Base-by-base conservation (phyloP, 2,329 filamentous ascomycete genomes). In the Cercospora zeina region DNA sequence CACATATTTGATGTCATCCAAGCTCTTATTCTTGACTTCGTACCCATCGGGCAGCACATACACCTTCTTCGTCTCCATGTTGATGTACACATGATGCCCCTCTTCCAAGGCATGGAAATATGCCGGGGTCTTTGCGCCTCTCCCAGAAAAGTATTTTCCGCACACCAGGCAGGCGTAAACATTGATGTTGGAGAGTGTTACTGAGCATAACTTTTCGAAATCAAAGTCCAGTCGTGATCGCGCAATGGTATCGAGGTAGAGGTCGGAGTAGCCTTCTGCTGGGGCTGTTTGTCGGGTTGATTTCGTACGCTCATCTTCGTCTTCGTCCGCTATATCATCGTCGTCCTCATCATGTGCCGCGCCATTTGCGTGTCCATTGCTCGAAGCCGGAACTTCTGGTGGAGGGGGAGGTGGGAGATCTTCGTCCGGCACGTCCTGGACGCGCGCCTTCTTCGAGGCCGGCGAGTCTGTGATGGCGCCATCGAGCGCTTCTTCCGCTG, bases 1-100 rank as follows among this genome's bases (percentile, higher is more conserved):
- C 56, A 97, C 93, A 75, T 95, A 96, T 77, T 97, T 97, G 80
- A 99, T 97, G 76, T 99, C 95, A 68, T 97, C 95, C 68, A 99
- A 85, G 54, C 91, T 93, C 77, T 93, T 93, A 78, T 90, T 96
- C 76, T 88, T 89, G 63, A 99, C 95, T 77, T 99, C 95, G 77
- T 99, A 99, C 57, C 93, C 93, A 76, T 99, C 95, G 0, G 95
- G 95, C 56, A 99, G 82, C 42, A 96, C 91, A 74, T 91, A 96
- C 39, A 96, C 91, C 75, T 88, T 90, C 75, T 96, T 91, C 3
- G 89, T 92, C 75, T 92, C 88, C 86, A 99, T 95, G 78, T 97
- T 97, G 82, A 99, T 93, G 77, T 91, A 99, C 62, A 97, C 93
- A 81, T 99, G 95, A 77, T 99, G 95, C 65, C 89, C 90, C 69